phyloP scores from a whole-genome alignment of 129 eudicot species.

The carrot (Daucus carota) region DNA sequence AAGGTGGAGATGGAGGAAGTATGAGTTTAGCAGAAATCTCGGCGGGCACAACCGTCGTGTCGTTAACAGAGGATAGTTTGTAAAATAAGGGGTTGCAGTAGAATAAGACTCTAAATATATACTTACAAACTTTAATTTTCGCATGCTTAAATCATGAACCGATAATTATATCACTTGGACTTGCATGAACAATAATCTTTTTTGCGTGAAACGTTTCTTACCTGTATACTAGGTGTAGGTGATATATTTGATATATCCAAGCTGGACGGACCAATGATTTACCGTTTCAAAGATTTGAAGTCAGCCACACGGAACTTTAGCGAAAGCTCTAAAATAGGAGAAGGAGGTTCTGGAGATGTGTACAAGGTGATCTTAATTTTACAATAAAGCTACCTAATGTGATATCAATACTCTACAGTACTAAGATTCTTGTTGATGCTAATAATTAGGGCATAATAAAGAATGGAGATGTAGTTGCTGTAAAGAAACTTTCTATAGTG shows the following conservation, averaged over 20 bases:
- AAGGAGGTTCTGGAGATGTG: too few species aligned
- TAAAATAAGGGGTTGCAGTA: too few species aligned
- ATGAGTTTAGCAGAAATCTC: too few species aligned
- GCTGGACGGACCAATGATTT: neutral
- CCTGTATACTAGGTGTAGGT: neutral
- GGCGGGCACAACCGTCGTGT: too few species aligned
- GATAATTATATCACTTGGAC: neutral
- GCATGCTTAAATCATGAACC: too few species aligned
- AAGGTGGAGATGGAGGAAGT: too few species aligned
- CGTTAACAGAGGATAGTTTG: too few species aligned
- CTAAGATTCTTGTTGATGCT: neutral
- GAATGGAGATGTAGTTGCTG: constrained; percentile 26
- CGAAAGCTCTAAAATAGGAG: constrained; percentile 28
- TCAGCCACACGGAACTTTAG: neutral
- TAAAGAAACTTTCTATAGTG: constrained; percentile 21
- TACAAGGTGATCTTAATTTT: neutral
- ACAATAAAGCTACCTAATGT: neutral
- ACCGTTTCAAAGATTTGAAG: neutral
- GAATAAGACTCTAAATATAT: too few species aligned
- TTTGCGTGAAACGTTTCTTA: neutral
- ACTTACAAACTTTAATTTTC: too few species aligned
- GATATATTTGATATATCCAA: neutral
- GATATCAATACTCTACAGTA: neutral
- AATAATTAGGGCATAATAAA: neutral
- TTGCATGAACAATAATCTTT: neutral